These are phyloP conservation scores for Aquanectria penicillioides DNA, from an alignment of 2,329 filamentous ascomycete species.

Conservation along the genomic window DNA sequence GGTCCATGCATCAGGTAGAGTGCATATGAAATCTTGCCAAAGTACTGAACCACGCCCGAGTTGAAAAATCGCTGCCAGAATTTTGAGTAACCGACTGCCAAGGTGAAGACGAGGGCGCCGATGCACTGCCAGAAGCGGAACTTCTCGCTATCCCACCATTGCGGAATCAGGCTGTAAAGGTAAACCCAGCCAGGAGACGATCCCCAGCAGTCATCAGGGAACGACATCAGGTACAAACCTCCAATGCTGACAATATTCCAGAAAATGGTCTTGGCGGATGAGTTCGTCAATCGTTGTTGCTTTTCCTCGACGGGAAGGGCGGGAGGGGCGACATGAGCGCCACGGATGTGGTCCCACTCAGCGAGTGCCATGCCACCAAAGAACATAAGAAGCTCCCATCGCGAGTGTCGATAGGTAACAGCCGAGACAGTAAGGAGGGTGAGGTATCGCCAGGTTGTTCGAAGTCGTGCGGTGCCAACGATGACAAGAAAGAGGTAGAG, in stretches of 20 bases:
- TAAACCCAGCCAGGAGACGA: slow-evolving; percentile 64
- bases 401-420: slow-evolving; percentile 58
- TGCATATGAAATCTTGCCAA: slow-evolving; percentile 69
- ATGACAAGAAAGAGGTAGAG: slow-evolving; percentile 66
- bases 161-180: slow-evolving; percentile 59
- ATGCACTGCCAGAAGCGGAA: slow-evolving; percentile 68
- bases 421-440: slow-evolving; percentile 53
- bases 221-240: slow-evolving; percentile 61
- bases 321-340: slow-evolving; percentile 52
- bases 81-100: slow-evolving; percentile 57
- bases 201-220: slow-evolving; percentile 51
- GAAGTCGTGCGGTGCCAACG: slow-evolving; percentile 59
- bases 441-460: slow-evolving; percentile 52
- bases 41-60: slow-evolving; percentile 61
- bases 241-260: slow-evolving; percentile 57
- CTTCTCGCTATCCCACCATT: slow-evolving; percentile 58
- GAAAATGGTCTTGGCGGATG: slow-evolving; percentile 37
- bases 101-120: slow-evolving; percentile 63
- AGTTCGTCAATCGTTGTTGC: background rate
- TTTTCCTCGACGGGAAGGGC: slow-evolving; percentile 39
- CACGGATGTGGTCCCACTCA: slow-evolving; percentile 62
- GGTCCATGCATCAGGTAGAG: slow-evolving; percentile 71
- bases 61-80: slow-evolving; percentile 63
- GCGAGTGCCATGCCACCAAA: slow-evolving; percentile 64
- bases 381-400: slow-evolving; percentile 67